A percentile compares a stretch with the other conserved stretches of the same genome.
Evolutionary conservation across 2,329 filamentous ascomycete genomes (phyloP).

Genomic region (Cadophora luteo-olivacea): DNA sequence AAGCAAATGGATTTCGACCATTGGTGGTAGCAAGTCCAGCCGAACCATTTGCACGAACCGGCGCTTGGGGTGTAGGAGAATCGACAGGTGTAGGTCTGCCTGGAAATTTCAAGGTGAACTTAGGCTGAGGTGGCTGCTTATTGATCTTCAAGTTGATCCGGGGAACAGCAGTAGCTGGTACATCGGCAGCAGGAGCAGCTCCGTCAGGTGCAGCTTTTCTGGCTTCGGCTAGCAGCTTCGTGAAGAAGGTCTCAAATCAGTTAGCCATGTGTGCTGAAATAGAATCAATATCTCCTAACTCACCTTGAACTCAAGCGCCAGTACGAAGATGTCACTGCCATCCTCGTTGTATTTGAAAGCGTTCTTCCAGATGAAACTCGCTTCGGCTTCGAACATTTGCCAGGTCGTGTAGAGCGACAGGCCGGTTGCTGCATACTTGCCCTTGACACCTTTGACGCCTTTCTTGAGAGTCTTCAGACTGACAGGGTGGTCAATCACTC

Average conservation of each 20-base stretch:
- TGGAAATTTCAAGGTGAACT: constrained; percentile 75
- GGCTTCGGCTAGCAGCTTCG: constrained; percentile 71
- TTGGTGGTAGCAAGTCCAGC: constrained; percentile 30
- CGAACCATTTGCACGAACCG: constrained; percentile 54
- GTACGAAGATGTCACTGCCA: constrained; percentile 79
- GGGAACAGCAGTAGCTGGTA: background rate
- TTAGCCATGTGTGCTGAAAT: constrained; percentile 26
- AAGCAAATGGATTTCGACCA: constrained; percentile 42
- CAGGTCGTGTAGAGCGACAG: constrained; percentile 78
- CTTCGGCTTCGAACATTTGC: constrained; percentile 80
- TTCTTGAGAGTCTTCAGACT: constrained; percentile 82
- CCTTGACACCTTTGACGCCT: constrained; percentile 74
- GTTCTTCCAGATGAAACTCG: constrained; percentile 85
- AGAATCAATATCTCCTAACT: constrained; percentile 31
- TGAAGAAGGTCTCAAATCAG: constrained; percentile 67
- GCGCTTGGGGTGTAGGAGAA: constrained; percentile 57
- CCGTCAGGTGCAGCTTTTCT: constrained; percentile 77
- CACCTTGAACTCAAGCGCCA: constrained; percentile 83
- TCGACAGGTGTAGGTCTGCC: constrained; percentile 60
- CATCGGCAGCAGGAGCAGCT: constrained; percentile 55
- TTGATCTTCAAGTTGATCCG: constrained; percentile 81
- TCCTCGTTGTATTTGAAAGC: constrained; percentile 92
- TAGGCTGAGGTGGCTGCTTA: constrained; percentile 52
- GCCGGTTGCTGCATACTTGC: constrained; percentile 66
- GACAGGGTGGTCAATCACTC: constrained; percentile 79